Evolutionary conservation across 352 stramenopile species (phyloP), one percentile per base, ranked within the genome.

Genomic region (Phytophthora melonis): DNA sequence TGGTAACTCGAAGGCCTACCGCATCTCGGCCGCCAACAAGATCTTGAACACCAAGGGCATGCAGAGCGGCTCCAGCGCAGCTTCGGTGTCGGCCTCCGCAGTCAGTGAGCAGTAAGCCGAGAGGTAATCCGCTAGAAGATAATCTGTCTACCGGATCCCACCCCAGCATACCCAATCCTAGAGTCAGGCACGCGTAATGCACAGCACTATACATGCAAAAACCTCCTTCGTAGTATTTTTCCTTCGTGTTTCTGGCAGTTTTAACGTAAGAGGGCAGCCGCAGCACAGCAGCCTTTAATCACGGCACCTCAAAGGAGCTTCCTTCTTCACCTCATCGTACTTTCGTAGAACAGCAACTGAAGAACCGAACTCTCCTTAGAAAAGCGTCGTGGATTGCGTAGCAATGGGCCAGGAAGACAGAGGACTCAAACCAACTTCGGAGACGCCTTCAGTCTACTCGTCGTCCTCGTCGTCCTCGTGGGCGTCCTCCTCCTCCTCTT

Each of bases 1-100:
- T 34, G 91, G 91, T 11, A 95, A 97, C 82, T 88, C 90, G 25
- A 97, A 97, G 80, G 83, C 83, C 32, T 93, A 96, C 70, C 89
- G 91, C 64, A 97, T 97, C 60, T 80, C 91, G 10, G 90, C 88
- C 2, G 90, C 90, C 1, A 84, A 93, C 14, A 81, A 84, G 61
- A 95, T 96, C 60, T 74, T 97, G 25, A 66, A 76, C 55, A 79
- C 81, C 55, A 86, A 90, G 63, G 63, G 74, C 49, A 68, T 70
- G 58, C 64, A 57, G 19, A 77, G 56, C 47, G 52, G 58, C 65
- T 63, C 41, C 5, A 18, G 16, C 49, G 47, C 11, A 43, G 27
- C 34, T 13, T 19, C 58, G 52, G 53, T 57, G 13, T 72, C 72
- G 13, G 58, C 58, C 56, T 73, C 68, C 9, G 27, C 59, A 4